phyloP scores from a whole-genome alignment of 495 filamentous ascomycete species.

The Tuber aestivum region DNA sequence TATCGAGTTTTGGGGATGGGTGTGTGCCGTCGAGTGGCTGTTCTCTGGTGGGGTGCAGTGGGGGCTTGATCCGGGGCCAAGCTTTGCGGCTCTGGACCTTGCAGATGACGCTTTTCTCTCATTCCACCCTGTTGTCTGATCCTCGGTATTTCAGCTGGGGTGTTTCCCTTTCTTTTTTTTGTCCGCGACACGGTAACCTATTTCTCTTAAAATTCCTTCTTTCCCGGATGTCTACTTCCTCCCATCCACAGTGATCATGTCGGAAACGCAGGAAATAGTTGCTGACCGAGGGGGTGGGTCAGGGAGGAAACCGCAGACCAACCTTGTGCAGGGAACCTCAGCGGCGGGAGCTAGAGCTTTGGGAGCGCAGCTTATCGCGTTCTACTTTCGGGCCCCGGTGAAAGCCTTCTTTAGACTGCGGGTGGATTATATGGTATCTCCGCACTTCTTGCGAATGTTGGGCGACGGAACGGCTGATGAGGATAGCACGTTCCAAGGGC shows the following conservation, averaged over 20 bases:
- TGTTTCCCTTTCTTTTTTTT: not conserved
- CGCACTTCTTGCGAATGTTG: not conserved
- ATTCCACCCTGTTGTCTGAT: not conserved
- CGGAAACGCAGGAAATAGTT: not conserved
- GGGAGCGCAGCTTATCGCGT: slow-evolving; percentile 70
- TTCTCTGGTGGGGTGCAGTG: slow-evolving; percentile 4
- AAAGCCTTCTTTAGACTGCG: slow-evolving; percentile 85
- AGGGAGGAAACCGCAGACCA: slow-evolving; percentile 20
- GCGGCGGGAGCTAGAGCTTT: slow-evolving; percentile 75
- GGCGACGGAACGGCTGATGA: not conserved
- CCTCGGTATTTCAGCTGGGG: not conserved
- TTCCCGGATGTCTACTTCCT: not conserved
- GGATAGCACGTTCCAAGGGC: slow-evolving; percentile 50
- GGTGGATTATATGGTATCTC: slow-evolving; percentile 71
- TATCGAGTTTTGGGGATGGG: not conserved
- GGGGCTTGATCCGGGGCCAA: slow-evolving; percentile 1
- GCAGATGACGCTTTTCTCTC: not conserved
- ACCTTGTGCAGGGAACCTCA: slow-evolving; percentile 47
- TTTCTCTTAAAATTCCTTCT: not conserved
- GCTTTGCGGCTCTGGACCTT: slow-evolving; percentile 28
- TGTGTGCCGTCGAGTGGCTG: not conserved
- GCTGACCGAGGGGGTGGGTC: slow-evolving; percentile 10
- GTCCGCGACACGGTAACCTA: not conserved
- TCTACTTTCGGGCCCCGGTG: slow-evolving; percentile 82
- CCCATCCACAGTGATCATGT: not conserved